A percentile compares a stretch with the other conserved stretches of the same genome.
phyloP scores from a whole-genome alignment of 768 basidiomycete genomes.

The Sporobolomyces roseus region DNA sequence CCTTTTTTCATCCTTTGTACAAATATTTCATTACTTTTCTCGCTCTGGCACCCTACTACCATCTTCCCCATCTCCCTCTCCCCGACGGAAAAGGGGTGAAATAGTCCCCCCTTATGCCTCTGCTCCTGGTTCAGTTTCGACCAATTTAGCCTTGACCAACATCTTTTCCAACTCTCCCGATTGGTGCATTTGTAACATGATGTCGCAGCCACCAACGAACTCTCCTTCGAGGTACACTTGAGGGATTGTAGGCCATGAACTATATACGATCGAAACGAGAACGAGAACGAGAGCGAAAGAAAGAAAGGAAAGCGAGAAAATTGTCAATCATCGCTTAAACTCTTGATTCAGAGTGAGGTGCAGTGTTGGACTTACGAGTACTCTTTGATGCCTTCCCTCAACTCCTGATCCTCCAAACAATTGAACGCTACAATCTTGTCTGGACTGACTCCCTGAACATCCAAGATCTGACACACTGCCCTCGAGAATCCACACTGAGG shows the following conservation, averaged over 20 bases:
- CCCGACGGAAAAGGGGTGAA: too few species aligned
- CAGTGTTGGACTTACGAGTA: constrained; percentile 70
- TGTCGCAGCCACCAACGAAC: constrained; percentile 96
- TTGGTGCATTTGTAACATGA: constrained; percentile 90
- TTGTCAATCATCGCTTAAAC: too few species aligned
- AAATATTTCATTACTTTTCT: too few species aligned
- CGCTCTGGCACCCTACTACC: too few species aligned
- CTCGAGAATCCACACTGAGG: constrained; percentile 96
- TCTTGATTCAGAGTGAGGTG: too few species aligned
- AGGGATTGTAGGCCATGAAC: constrained; percentile 97
- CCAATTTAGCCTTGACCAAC: constrained; percentile 17
- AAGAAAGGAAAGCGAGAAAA: too few species aligned
- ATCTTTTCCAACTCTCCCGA: constrained; percentile 79
- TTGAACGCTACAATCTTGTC: constrained; percentile 87
- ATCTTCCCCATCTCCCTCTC: too few species aligned
- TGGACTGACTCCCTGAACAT: constrained; percentile 63
- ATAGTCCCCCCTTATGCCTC: constrained; percentile 5
- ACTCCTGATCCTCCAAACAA: constrained; percentile 77
- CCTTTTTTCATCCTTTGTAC: too few species aligned
- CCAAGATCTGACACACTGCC: constrained; percentile 84
- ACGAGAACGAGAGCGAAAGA: not conserved
- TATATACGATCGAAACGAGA: too few species aligned
- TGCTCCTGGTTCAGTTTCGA: constrained; percentile 25
- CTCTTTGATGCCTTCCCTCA: constrained; percentile 85
- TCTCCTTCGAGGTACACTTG: constrained; percentile 92